These are phyloP conservation scores for Phytophthora constricta DNA, from an alignment of 352 stramenopile genomes.

Conservation along the genomic window DNA sequence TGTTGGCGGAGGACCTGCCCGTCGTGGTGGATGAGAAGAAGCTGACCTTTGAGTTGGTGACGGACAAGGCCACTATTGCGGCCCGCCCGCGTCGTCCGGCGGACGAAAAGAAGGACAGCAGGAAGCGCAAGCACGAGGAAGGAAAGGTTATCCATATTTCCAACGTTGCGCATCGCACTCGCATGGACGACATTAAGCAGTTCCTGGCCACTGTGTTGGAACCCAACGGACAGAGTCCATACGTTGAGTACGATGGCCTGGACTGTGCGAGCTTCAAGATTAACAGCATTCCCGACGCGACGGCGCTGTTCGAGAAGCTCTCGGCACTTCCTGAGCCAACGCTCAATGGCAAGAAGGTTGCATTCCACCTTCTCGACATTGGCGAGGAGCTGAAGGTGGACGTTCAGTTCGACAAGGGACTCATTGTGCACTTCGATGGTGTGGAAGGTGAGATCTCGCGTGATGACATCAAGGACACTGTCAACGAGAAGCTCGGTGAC, in stretches of 20 bases:
- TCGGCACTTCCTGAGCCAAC: slow-evolving; percentile 57
- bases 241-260: slow-evolving; percentile 84
- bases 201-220: slow-evolving; percentile 66
- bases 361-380: slow-evolving; percentile 76
- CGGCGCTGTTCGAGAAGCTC: slow-evolving; percentile 78
- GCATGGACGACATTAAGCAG: slow-evolving; percentile 87
- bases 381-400: slow-evolving; percentile 79
- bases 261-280: slow-evolving; percentile 79
- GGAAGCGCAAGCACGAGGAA: slow-evolving; percentile 79
- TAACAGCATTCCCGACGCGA: slow-evolving; percentile 47
- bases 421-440: slow-evolving; percentile 86
- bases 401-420: slow-evolving; percentile 81
- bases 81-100: slow-evolving; percentile 63
- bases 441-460: slow-evolving; percentile 83
- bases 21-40: slow-evolving; percentile 69
- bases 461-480: slow-evolving; percentile 86
- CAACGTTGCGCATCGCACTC: slow-evolving; percentile 75
- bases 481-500: slow-evolving; percentile 85
- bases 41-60: slow-evolving; percentile 80
- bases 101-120: slow-evolving; percentile 50
- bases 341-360: slow-evolving; percentile 78
- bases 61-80: slow-evolving; percentile 74
- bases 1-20: slow-evolving; percentile 41
- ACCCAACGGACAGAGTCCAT: slow-evolving; percentile 57
- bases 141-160: slow-evolving; percentile 86